Conservation (phyloP, 768 basidiomycete species). For the Lyophyllum decastes region DNA sequence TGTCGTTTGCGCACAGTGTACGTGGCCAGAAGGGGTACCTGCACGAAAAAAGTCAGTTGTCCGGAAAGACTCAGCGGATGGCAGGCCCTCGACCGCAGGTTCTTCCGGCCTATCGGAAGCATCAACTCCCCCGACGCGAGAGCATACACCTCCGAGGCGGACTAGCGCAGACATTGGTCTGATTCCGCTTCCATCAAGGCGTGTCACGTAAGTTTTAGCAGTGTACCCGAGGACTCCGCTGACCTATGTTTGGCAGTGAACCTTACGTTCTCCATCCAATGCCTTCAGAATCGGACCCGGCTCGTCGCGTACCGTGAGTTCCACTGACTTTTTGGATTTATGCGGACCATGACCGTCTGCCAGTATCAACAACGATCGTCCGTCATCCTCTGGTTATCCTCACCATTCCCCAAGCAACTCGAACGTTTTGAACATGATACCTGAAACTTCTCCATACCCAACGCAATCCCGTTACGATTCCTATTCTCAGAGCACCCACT, state of each 20-base stretch:
- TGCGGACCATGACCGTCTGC: slow-evolving; percentile 7
- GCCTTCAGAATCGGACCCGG: slow-evolving; percentile 42
- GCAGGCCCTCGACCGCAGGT: slow-evolving; percentile 72
- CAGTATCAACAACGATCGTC: slow-evolving; percentile 24
- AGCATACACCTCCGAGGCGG: slow-evolving; percentile 63
- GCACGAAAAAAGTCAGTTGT: slow-evolving; percentile 64
- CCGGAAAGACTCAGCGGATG: slow-evolving; percentile 61
- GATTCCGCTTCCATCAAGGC: slow-evolving; percentile 41
- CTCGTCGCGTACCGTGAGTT: slow-evolving; percentile 51
- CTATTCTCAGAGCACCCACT: slow-evolving; percentile 39
- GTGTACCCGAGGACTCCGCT: slow-evolving; percentile 6
- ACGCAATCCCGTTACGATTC: slow-evolving; percentile 53
- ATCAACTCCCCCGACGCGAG: slow-evolving; percentile 72
- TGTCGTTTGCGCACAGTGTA: slow-evolving; percentile 52
- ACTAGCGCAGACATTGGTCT: slow-evolving; percentile 41
- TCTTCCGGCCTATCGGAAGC: slow-evolving; percentile 73
- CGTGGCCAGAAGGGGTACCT: slow-evolving; percentile 82
- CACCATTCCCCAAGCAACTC: slow-evolving; percentile 41
- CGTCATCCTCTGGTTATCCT: slow-evolving; percentile 47
- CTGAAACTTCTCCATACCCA: slow-evolving; percentile 57
- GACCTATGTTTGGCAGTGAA: slow-evolving; percentile 36
- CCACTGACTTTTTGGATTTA: slow-evolving; percentile 6
- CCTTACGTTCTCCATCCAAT: slow-evolving; percentile 47
- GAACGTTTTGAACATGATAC: slow-evolving; percentile 55
- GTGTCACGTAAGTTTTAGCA: slow-evolving; percentile 35